phyloP scores from a whole-genome alignment of 2,329 filamentous ascomycete genomes.

The Graphium sp. region DNA sequence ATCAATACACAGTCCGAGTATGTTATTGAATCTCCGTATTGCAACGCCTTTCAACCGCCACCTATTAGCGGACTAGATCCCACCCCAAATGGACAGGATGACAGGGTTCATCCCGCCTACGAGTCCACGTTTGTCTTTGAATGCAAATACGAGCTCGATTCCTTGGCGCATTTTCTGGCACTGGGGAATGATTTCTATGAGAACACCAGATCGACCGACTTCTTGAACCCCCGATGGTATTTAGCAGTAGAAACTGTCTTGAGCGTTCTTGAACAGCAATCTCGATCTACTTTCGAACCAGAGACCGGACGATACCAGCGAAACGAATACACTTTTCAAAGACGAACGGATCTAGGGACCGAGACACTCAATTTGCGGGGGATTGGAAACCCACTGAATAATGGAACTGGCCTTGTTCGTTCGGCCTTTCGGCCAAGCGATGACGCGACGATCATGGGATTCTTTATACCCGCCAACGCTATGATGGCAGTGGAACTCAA shows the following conservation, averaged over 20 bases:
- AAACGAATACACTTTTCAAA: slow-evolving; percentile 80
- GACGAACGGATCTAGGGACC: slow-evolving; percentile 64
- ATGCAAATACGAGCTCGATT: slow-evolving; percentile 98
- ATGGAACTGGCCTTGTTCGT: slow-evolving; percentile 68
- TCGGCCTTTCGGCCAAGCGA: slow-evolving; percentile 92
- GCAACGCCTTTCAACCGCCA: slow-evolving; percentile 95
- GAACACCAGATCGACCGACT: slow-evolving; percentile 60
- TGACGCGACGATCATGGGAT: slow-evolving; percentile 85
- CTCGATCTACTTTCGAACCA: slow-evolving; percentile 61
- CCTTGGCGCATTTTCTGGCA: slow-evolving; percentile 77
- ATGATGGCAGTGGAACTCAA: slow-evolving; percentile 87
- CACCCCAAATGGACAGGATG: slow-evolving; percentile 65
- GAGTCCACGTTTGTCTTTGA: slow-evolving; percentile 81
- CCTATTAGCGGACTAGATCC: slow-evolving; percentile 59
- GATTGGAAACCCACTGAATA: slow-evolving; percentile 79
- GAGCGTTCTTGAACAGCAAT: slow-evolving; percentile 60
- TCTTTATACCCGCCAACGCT: slow-evolving; percentile 88
- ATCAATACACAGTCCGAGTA: slow-evolving; percentile 95
- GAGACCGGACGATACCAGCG: slow-evolving; percentile 43
- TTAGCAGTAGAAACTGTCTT: slow-evolving; percentile 61
- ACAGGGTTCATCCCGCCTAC: slow-evolving; percentile 72
- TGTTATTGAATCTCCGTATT: slow-evolving; percentile 88
- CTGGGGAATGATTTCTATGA: slow-evolving; percentile 76
- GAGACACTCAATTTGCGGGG: slow-evolving; percentile 76
- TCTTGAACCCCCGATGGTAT: slow-evolving; percentile 65